Percentiles rank a stretch among this genome's conserved stretches.
phyloP scores from a whole-genome alignment of 2,329 filamentous ascomycete genomes.

The Fusarium sterilihyphosum region DNA sequence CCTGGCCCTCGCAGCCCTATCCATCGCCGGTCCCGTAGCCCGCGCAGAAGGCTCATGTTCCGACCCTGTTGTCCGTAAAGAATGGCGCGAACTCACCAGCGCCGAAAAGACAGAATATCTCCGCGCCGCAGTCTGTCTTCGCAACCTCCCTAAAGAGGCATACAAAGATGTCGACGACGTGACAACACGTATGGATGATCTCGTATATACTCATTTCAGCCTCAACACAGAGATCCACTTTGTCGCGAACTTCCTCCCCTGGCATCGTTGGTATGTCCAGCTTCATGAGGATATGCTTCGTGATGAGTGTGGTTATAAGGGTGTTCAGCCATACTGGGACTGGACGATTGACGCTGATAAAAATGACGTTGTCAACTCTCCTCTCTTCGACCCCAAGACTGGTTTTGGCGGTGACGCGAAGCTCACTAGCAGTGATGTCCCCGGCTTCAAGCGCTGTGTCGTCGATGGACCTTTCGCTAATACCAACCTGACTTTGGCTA shows the following conservation, averaged over 20 bases:
- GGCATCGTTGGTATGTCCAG: conserved; percentile 20
- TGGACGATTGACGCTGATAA: conserved; percentile 20
- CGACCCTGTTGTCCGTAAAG: conserved; percentile 6
- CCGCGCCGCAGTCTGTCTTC: conserved; percentile 12
- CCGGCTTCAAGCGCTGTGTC: conserved; percentile 9
- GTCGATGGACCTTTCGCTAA: conserved; percentile 21
- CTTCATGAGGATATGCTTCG: conserved; percentile 13
- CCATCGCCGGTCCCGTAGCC: neutral
- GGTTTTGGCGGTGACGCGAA: conserved; percentile 5
- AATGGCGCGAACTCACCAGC: conserved; percentile 19
- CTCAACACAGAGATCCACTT: conserved; percentile 15
- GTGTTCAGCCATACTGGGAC: conserved; percentile 19
- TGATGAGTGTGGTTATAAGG: conserved; percentile 13
- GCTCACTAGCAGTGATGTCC: neutral
- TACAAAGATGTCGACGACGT: neutral
- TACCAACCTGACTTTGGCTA: conserved; percentile 6
- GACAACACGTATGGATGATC: conserved; percentile 7
- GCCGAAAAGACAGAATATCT: conserved; percentile 12
- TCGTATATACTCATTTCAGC: neutral
- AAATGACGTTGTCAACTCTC: neutral
- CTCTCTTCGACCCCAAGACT: conserved; percentile 9
- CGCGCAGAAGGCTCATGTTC: neutral
- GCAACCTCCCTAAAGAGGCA: conserved; percentile 4
- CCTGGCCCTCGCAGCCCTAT: neutral
- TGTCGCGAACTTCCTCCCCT: conserved; percentile 13